These are phyloP conservation scores for Venturia nashicola DNA, from an alignment of 2,329 filamentous ascomycete genomes.

Conservation along the genomic window DNA sequence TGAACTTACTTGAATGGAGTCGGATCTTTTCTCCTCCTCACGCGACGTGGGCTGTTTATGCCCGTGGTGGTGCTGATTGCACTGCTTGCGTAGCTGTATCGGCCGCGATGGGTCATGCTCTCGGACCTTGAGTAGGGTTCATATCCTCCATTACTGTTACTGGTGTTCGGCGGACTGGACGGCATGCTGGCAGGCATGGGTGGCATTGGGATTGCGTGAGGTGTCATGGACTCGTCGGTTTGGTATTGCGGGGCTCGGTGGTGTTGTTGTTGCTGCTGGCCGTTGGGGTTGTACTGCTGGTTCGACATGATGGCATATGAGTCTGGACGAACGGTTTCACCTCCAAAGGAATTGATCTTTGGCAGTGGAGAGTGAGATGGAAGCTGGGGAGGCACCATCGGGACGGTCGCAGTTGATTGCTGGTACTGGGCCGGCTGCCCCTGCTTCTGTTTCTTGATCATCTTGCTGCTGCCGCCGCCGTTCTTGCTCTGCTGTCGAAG, in stretches of 20 bases:
- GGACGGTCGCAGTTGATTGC: constrained; percentile 42
- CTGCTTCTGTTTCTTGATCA: constrained; percentile 47
- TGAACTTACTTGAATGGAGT: constrained; percentile 89
- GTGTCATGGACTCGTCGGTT: constrained; percentile 10
- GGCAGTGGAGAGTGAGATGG: constrained; percentile 35
- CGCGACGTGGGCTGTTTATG: constrained; percentile 82
- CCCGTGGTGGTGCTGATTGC: constrained; percentile 54
- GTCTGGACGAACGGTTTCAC: constrained; percentile 50
- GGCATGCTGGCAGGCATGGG: background rate
- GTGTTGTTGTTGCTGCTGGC: constrained; percentile 16
- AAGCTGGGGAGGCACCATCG: constrained; percentile 47
- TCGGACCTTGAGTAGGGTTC: constrained; percentile 76
- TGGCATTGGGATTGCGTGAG: constrained; percentile 2
- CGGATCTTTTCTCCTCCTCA: constrained; percentile 90
- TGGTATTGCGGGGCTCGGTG: constrained; percentile 1
- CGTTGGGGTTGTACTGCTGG: constrained; percentile 34
- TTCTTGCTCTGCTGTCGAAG: constrained; percentile 23
- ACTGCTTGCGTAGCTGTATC: constrained; percentile 92
- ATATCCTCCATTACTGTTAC: constrained; percentile 43
- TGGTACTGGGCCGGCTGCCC: constrained; percentile 40
- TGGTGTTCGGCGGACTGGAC: constrained; percentile 16
- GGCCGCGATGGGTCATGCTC: constrained; percentile 93
- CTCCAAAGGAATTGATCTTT: constrained; percentile 46
- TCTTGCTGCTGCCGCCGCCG: constrained; percentile 20
- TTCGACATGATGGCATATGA: constrained; percentile 47